Evolutionary conservation across 1,284 basidiomycete species (phyloP), one percentile per base, ranked within the genome.

Genomic region (Rhodotorula mucilaginosa): DNA sequence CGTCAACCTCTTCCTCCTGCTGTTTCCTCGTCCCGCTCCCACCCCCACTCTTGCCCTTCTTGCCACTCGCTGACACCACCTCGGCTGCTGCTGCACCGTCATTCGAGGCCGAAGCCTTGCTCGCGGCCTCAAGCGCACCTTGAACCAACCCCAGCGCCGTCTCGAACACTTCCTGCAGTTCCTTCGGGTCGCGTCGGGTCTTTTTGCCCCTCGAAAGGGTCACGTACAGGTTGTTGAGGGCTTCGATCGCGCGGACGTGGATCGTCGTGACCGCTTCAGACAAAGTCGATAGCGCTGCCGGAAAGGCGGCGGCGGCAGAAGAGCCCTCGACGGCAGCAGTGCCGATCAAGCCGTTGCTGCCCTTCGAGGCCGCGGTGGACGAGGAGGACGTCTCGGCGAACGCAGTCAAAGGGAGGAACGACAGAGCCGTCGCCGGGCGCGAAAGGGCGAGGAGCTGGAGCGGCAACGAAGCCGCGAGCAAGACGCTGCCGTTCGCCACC

Each of bases 221-320:
- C 62, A 96, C 84, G 78, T 95, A 89, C 21, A 94, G 85, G 81
- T 97, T 97, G 80, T 93, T 95, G 68, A 97, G 85, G 76, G 92
- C 93, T 81, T 96, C 93, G 62, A 95, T 84, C 12, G 93, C 91
- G 71, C 89, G 85, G 63, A 92, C 84, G 79, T 96, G 93, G 59
- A 96, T 87, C 2, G 75, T 71, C 57, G 75, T 74, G 39, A 74
- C 21, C 10, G 70, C 58, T 6, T 74, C 74, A n/a, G 70, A 48
- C 56, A 76, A 58, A 18, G 72, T 34, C 6, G 44, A 29, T 12
- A 76, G 72, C 8, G 60, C 47, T 23, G 66, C 34, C 3, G 74
- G 72, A 23, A 70, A 21, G 26, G 39, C 26, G 18, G 64, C 26
- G 15, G 63, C 48, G 26, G 47, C 31, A 8, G 34, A 34, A 15